Percentiles rank a stretch among this genome's conserved stretches.
Evolutionary conservation across 331 rosid species (phyloP).

Genomic region (Ulmus americana): DNA sequence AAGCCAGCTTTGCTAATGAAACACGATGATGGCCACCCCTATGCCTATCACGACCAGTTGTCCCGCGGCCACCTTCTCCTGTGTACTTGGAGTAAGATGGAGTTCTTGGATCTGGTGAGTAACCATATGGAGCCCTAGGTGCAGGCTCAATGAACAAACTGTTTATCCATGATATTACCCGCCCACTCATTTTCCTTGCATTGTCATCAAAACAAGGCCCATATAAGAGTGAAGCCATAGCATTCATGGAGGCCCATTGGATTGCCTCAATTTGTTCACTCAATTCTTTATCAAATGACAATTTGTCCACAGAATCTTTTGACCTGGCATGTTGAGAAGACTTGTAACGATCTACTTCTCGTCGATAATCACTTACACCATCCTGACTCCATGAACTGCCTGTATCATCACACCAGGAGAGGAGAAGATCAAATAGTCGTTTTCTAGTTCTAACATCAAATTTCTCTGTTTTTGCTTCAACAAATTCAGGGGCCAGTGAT

Average conservation of each 20-base stretch:
- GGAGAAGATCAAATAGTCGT: constrained; percentile 85
- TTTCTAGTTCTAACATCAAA: constrained; percentile 91
- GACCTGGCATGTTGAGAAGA: constrained; percentile 95
- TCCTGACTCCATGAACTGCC: constrained; percentile 80
- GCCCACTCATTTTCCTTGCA: constrained; percentile 99
- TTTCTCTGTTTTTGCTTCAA: constrained; percentile 88
- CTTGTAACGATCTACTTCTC: constrained; percentile 95
- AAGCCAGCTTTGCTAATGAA: constrained; percentile 80
- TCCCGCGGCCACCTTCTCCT: constrained; percentile 81
- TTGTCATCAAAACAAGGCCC: constrained; percentile 99
- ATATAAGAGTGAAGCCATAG: constrained; percentile 87
- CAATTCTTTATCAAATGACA: constrained; percentile 91
- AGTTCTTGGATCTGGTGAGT: constrained; percentile 98
- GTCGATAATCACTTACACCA: constrained; percentile 82
- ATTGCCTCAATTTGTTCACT: constrained; percentile 95
- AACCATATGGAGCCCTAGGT: constrained; percentile 95
- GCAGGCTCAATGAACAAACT: constrained; percentile 88
- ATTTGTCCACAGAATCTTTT: constrained; percentile 94
- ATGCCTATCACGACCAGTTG: constrained; percentile 86
- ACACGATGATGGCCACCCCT: constrained; percentile 86
- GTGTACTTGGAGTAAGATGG: constrained; percentile 79
- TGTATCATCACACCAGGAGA: constrained; percentile 89
- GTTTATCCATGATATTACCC: constrained; percentile 92
- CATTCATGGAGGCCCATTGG: constrained; percentile 99
- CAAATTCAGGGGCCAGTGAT: constrained; percentile 95